Percentiles rank a stretch among this genome's conserved stretches.
Conservation (phyloP, 192 early-diverging fungal genomes). For the Dimargaris cristalligena region DNA sequence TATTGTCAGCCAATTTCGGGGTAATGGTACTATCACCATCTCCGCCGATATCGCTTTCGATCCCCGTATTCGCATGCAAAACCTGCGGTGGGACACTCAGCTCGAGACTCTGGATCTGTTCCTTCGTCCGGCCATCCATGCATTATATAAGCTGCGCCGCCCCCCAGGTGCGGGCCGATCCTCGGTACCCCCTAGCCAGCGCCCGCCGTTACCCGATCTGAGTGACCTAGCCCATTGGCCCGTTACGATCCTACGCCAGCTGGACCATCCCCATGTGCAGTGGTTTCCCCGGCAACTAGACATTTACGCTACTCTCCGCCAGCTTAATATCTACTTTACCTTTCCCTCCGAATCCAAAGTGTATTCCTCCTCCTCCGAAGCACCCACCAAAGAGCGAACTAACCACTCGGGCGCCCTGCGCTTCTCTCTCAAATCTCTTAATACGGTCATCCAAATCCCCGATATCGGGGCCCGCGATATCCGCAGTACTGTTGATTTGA, state of each 20-base stretch:
- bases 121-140: conserved; percentile 10
- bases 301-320: conserved; percentile 4
- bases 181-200: not conserved
- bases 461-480: not conserved
- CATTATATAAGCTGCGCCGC: conserved; percentile 8
- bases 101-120: conserved; percentile 9
- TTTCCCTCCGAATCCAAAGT: conserved; percentile 2
- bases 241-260: not conserved
- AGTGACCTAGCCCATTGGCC: not conserved
- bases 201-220: not conserved
- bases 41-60: conserved; percentile 7
- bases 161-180: not conserved
- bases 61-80: conserved; percentile 5
- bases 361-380: not conserved
- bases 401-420: not conserved
- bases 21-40: not conserved
- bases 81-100: conserved; percentile 9
- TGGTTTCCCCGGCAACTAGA: conserved; percentile 6
- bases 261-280: not conserved
- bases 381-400: not conserved
- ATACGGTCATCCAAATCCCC: not conserved
- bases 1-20: conserved; percentile 4
- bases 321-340: conserved; percentile 10
- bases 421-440: conserved; percentile 3
- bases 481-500: conserved; percentile 1